A percentile compares a stretch with the other conserved stretches of the same genome.
Evolutionary conservation across 441 rosid species (phyloP).

Genomic region (Pelargonium fulgidum): DNA sequence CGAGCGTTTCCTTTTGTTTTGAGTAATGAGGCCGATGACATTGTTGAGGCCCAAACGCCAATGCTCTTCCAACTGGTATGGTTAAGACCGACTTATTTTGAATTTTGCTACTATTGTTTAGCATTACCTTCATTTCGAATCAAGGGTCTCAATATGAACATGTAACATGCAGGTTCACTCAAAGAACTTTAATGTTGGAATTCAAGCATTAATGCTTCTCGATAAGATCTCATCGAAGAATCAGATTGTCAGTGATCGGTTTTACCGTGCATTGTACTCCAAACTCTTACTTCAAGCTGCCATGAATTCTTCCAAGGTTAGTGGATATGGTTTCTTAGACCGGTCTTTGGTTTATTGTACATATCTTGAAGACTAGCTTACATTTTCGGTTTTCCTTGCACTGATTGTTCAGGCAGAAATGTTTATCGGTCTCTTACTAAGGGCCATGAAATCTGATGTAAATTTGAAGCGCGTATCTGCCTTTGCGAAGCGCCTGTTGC

Average conservation of each 20-base stretch:
- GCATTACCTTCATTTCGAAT: slow-evolving; percentile 9
- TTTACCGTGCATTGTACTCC: slow-evolving; percentile 87
- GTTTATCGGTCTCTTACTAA: slow-evolving; percentile 82
- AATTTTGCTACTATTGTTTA: slow-evolving; percentile 3
- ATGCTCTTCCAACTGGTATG: slow-evolving; percentile 84
- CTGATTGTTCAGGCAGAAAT: slow-evolving; percentile 62
- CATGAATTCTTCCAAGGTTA: slow-evolving; percentile 95
- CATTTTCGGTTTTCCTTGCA: not conserved
- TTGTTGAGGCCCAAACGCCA: slow-evolving; percentile 80
- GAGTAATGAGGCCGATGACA: slow-evolving; percentile 71
- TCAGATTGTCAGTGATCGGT: slow-evolving; percentile 89
- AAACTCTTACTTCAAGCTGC: slow-evolving; percentile 86
- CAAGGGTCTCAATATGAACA: slow-evolving; percentile 15
- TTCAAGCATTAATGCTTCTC: slow-evolving; percentile 93
- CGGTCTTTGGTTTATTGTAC: not conserved
- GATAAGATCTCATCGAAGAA: slow-evolving; percentile 93
- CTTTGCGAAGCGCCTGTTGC: slow-evolving; percentile 85
- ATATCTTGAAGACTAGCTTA: not conserved
- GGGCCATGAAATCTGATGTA: slow-evolving; percentile 89
- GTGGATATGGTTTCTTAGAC: slow-evolving; percentile 19
- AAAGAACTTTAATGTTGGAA: slow-evolving; percentile 86
- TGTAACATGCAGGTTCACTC: slow-evolving; percentile 73
- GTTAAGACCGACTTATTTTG: slow-evolving; percentile 7
- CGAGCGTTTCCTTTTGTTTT: slow-evolving; percentile 97
- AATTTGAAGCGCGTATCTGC: slow-evolving; percentile 84